Conservation (phyloP, 805 yeast genomes). For the Yarrowia yakushimensis region DNA sequence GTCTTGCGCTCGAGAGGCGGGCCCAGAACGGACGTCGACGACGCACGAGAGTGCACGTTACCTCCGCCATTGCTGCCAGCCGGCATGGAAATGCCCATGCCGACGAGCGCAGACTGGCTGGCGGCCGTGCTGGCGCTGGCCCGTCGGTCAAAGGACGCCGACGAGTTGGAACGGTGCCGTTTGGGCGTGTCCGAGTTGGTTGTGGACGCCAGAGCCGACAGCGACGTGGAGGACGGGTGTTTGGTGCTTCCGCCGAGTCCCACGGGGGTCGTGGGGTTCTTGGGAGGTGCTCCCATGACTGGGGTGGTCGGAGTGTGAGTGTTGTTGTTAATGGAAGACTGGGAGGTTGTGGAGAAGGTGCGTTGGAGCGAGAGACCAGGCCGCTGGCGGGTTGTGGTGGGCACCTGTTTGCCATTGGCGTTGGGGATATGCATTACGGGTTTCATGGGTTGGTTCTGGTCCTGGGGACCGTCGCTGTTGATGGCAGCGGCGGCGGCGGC, state of each 20-base stretch:
- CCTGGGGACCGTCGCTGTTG: conserved; percentile 3
- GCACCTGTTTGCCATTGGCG: conserved; percentile 24
- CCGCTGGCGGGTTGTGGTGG: conserved; percentile 18
- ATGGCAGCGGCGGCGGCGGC: conserved; percentile 18
- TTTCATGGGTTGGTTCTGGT: background rate
- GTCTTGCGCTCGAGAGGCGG: conserved; percentile 25
- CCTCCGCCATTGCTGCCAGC: background rate
- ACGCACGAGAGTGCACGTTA: background rate
- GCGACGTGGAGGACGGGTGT: conserved; percentile 23
- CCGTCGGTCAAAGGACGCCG: conserved; percentile 13
- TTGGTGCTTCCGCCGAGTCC: background rate
- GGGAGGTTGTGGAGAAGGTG: background rate
- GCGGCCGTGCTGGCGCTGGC: background rate
- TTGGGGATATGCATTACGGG: conserved; percentile 21
- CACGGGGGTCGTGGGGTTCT: background rate
- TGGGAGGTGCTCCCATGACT: background rate
- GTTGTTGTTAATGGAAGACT: background rate
- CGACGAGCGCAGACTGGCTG: background rate
- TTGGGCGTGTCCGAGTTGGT: conserved; percentile 17
- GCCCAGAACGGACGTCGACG: conserved; percentile 8
- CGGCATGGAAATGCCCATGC: conserved; percentile 20
- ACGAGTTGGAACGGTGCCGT: conserved; percentile 23
- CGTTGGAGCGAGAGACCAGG: conserved; percentile 3
- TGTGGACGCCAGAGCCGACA: conserved; percentile 11
- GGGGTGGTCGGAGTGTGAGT: background rate